Evolutionary conservation across 2,329 filamentous ascomycete species (phyloP), one percentile per base, ranked within the genome.

Genomic region (Trichoderma sp.): DNA sequence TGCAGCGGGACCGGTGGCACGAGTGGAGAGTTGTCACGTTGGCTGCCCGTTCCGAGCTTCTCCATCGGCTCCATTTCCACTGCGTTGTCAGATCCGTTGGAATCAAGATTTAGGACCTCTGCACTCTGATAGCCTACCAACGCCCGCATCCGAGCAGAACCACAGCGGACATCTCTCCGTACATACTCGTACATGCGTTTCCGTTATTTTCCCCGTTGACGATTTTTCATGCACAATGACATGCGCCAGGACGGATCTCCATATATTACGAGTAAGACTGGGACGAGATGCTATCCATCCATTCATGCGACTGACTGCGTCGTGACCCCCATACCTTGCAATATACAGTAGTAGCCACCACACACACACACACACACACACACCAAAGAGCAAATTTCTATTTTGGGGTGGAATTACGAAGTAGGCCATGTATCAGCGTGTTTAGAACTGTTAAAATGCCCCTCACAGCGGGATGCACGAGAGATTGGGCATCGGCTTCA

Each of bases 1-100:
- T 65, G 69, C 49, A 65, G 69, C 69, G 69, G 69, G 69, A 70
- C 69, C 43, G 65, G 43, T 68, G 52, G 53, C 53, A 56, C 31
- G 55, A 69, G 69, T 70, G 69, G 69, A 60, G 66, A 68, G 58
- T 59, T 56, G 47, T 52, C 68, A 52, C 62, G 19, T 55, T 64
- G 53, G 56, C 60, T 70, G 59, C 65, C 69, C 63, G 69, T 58
- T 59, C 65, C 65, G 66, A 61, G 47, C 59, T 68, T 68, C 65
- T 64, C 69, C 66, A 68, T 69, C 59, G 56, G 53, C 69, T 60
- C 69, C 69, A 61, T 70, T 68, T 56, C 58, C 65, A 60, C 57
- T 70, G 69, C 69, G 58, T 70, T 64, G 47, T 52, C 53, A 69
- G 65, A 69, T 70, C 69, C 55, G 65, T 57, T 58, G 63, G 16